Evolutionary conservation across 768 basidiomycete species (phyloP).

Genomic region (Rhodosporidiobolus sp.): DNA sequence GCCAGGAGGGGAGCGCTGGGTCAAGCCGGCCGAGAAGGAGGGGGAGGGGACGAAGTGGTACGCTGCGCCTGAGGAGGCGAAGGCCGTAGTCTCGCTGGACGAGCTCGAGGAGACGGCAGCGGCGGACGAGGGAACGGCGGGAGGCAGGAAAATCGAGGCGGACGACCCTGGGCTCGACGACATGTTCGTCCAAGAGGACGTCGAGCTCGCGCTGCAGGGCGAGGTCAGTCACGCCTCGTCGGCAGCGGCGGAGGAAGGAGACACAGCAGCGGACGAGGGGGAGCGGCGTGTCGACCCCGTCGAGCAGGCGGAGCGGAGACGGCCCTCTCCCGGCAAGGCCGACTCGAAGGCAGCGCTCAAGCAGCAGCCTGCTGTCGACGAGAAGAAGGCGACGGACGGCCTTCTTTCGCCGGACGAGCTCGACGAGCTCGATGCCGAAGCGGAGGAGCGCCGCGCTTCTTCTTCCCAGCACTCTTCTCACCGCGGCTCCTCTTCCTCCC

Average conservation of each 20-base stretch:
- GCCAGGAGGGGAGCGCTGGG: not conserved
- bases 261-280: too few relatives aligned
- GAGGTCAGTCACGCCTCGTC: too few relatives aligned
- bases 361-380: not conserved
- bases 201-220: not conserved
- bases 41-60: too few relatives aligned
- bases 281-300: too few relatives aligned
- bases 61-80: not conserved
- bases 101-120: not conserved
- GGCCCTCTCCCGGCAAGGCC: too few relatives aligned
- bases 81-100: too few relatives aligned
- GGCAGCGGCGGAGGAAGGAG: not conserved
- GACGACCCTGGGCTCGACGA: not conserved
- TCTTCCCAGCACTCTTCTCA: not conserved
- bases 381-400: not conserved
- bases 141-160: not conserved
- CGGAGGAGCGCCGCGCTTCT: not conserved
- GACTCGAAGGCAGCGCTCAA: not conserved
- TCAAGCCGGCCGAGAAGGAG: too few relatives aligned
- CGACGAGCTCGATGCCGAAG: not conserved
- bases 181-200: not conserved
- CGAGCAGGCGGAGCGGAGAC: not conserved
- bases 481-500: not conserved
- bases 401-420: not conserved
- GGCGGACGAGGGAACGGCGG: not conserved